Evolutionary conservation across 2,329 filamentous ascomycete species (phyloP).

Genomic region (Penicillium sp.): DNA sequence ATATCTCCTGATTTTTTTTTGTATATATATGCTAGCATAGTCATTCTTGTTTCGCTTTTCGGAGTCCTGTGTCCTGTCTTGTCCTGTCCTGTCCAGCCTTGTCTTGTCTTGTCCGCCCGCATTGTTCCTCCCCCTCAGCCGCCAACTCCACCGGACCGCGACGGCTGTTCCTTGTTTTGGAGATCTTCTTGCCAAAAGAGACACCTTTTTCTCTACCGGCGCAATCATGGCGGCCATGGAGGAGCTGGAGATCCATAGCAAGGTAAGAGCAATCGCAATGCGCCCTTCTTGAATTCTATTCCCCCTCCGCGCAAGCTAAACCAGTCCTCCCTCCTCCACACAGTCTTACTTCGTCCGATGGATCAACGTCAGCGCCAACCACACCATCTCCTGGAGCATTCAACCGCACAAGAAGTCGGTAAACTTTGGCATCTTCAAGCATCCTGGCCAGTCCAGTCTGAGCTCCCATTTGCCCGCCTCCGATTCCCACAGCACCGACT

Average conservation of each 20-base stretch:
- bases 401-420: slow-evolving; percentile 98
- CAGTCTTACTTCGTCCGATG: slow-evolving; percentile 98
- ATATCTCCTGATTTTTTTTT: neutral
- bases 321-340: slow-evolving; percentile 21
- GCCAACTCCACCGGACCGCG: slow-evolving; percentile 24
- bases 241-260: slow-evolving; percentile 95
- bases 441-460: slow-evolving; percentile 71
- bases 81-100: neutral
- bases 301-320: slow-evolving; percentile 25
- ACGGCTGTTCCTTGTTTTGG: slow-evolving; percentile 19
- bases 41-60: neutral
- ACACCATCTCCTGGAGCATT: slow-evolving; percentile 96
- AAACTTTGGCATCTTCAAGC: slow-evolving; percentile 98
- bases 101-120: neutral
- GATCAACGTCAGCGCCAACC: slow-evolving; percentile 86
- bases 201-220: slow-evolving; percentile 6
- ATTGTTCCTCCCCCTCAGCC: slow-evolving; percentile 26
- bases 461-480: slow-evolving; percentile 49
- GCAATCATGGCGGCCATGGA: slow-evolving; percentile 85
- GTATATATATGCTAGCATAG: neutral
- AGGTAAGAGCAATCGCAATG: slow-evolving; percentile 61
- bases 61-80: slow-evolving; percentile 14
- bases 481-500: slow-evolving; percentile 46
- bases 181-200: neutral
- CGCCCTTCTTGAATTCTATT: neutral